These are phyloP conservation scores for Cytospora piceae DNA, from an alignment of 2,329 filamentous ascomycete species.

Conservation along the genomic window DNA sequence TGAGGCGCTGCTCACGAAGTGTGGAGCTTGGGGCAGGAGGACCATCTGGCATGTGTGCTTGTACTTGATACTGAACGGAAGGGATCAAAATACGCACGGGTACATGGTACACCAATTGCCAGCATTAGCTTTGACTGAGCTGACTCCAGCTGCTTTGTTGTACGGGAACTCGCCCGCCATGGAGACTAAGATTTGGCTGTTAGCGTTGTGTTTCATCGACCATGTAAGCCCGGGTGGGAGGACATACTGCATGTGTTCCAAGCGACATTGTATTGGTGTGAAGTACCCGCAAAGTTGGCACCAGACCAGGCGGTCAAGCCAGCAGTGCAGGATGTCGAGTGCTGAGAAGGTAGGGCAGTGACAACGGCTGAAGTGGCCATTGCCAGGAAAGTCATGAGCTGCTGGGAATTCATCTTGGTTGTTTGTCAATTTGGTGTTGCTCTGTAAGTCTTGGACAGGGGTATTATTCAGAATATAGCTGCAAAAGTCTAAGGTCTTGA, in stretches of 20 bases:
- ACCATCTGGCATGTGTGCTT: too few species aligned
- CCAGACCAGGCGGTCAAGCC: conserved; percentile 25
- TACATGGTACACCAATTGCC: conserved; percentile 25
- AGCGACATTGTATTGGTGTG: conserved; percentile 25
- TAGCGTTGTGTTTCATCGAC: not conserved
- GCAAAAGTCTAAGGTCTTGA: not conserved
- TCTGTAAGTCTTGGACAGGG: too few species aligned
- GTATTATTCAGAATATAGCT: not conserved
- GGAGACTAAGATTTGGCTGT: not conserved
- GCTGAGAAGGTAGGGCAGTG: conserved; percentile 6
- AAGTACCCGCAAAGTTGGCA: conserved; percentile 23
- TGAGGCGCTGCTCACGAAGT: too few species aligned
- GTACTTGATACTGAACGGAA: not conserved
- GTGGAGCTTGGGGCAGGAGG: not conserved
- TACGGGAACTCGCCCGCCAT: conserved; percentile 26
- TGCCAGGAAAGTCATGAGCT: not conserved
- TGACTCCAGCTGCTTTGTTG: conserved; percentile 13
- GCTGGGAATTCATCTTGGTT: not conserved
- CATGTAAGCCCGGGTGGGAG: too few species aligned
- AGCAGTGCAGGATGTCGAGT: conserved; percentile 8
- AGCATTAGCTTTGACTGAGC: conserved; percentile 19
- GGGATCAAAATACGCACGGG: conserved; percentile 9
- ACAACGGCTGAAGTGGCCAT: not conserved
- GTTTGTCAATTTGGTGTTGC: not conserved
- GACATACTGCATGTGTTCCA: conserved; percentile 25